Base-by-base conservation (phyloP, 2,329 filamentous ascomycete genomes). In the Phialophora verrucosa region DNA sequence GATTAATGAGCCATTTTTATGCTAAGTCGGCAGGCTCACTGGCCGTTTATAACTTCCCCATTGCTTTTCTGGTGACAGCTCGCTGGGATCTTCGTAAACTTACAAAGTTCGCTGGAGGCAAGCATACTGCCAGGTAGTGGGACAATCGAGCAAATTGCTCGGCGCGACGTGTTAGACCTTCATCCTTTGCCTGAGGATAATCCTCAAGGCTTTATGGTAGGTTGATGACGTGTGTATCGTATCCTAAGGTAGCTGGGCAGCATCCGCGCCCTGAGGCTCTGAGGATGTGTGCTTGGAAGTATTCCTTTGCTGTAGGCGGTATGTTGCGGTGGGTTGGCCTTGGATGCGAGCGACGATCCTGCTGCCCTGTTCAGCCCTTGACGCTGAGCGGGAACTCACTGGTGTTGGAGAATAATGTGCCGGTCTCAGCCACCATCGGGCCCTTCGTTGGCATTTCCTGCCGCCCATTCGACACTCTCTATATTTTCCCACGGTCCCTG, bases 391-490 rank as follows among this genome's bases (percentile, higher is more conserved):
- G 49, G 44, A 27, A 62, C 44, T 62, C 47, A 62, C 59, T 53
- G 59, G 27, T 47, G 38, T 44, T 44, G 38, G 12, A 29, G 49
- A 51, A 8, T 12, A 44, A 25, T 29, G 20, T n/a, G 42, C 17
- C 25, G 31, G n/a, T 11, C n/a, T 69, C 64, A 69, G 50, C 63
- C 73, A 57, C 83, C 75, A 29, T 86, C 84, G 5, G 85, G 84
- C 63, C 85, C 82, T 4, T 25, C 49, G 10, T 51, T 51, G 49
- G 49, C 14, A 65, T 80, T 83, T 23, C 81, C 81, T 35, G 78
- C 80, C 3, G 83, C 84, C 86, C 86, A 88, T 51, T 75, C 77
- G 0, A 88, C 82, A 12, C 81, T 83, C 38, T 87, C 83, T 27
- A 88, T 81, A 8, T 78, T 66, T 6, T 78, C 76, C 78, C 82